Percentiles rank a stretch among this genome's conserved stretches.
These are phyloP conservation scores for Linnemannia zychae DNA, from an alignment of 192 early-diverging fungal species.

Conservation along the genomic window DNA sequence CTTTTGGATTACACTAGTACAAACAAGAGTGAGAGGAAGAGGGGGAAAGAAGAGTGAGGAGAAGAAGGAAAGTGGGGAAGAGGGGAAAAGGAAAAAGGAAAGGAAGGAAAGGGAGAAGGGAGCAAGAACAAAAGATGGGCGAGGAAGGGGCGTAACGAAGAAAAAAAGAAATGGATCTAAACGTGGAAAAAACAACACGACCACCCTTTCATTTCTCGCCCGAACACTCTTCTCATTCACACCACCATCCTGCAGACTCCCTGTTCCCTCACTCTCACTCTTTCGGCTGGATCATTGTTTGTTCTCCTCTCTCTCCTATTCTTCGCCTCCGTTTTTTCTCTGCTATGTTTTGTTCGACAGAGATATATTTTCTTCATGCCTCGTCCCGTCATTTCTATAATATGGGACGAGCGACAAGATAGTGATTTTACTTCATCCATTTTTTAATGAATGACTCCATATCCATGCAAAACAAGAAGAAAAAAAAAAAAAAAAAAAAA, in stretches of 20 bases:
- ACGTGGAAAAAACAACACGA: not conserved
- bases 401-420: not conserved
- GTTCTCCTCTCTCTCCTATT: not conserved
- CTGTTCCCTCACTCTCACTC: constrained; percentile 5
- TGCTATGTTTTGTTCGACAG: not conserved
- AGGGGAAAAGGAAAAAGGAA: not conserved
- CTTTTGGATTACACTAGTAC: not conserved
- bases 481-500: constrained; percentile 1
- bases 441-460: not conserved
- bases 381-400: not conserved
- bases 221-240: not conserved
- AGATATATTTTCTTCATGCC: not conserved
- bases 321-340: not conserved
- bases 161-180: not conserved
- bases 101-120: not conserved
- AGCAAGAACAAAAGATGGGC: not conserved
- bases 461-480: not conserved
- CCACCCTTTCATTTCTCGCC: not conserved
- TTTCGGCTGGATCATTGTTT: not conserved
- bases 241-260: not conserved
- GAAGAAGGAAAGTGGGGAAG: not conserved
- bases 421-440: not conserved
- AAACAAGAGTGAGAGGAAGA: not conserved
- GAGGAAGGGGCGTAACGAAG: not conserved
- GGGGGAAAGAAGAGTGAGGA: not conserved